Conservation (phyloP, 805 yeast species). For the Kurtzmaniella fragi region DNA sequence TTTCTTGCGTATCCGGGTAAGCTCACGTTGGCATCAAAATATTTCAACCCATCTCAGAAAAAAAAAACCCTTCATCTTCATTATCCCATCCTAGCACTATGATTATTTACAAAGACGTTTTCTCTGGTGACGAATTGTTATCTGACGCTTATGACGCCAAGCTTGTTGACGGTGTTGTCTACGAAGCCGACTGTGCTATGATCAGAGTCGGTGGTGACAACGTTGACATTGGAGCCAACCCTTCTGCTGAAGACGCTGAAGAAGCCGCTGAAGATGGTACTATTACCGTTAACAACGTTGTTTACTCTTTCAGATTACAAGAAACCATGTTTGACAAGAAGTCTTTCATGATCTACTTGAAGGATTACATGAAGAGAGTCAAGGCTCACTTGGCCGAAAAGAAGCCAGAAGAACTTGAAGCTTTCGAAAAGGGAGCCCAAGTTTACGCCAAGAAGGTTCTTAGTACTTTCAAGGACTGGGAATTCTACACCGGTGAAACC, state of each 20-base stretch:
- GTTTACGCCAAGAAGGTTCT: conserved; percentile 94
- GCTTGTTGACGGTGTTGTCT: conserved; percentile 85
- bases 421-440: conserved; percentile 96
- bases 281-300: conserved; percentile 96
- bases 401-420: conserved; percentile 80
- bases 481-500: conserved; percentile 98
- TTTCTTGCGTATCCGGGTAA: conserved; percentile 1
- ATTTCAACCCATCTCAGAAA: neutral
- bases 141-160: conserved; percentile 95
- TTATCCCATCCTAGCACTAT: conserved; percentile 11
- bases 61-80: neutral
- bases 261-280: conserved; percentile 80
- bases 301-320: conserved; percentile 97
- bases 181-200: conserved; percentile 96
- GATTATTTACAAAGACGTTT: conserved; percentile 58
- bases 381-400: conserved; percentile 87
- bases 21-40: neutral
- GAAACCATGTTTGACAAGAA: conserved; percentile 96
- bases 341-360: conserved; percentile 93
- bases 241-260: conserved; percentile 94
- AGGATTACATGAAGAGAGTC: conserved; percentile 97
- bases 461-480: conserved; percentile 97
- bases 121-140: conserved; percentile 92
- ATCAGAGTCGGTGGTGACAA: conserved; percentile 86
- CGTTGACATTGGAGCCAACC: conserved; percentile 98